Evolutionary conservation across 495 filamentous ascomycete species (phyloP).

Genomic region (Tuber calosporum): DNA sequence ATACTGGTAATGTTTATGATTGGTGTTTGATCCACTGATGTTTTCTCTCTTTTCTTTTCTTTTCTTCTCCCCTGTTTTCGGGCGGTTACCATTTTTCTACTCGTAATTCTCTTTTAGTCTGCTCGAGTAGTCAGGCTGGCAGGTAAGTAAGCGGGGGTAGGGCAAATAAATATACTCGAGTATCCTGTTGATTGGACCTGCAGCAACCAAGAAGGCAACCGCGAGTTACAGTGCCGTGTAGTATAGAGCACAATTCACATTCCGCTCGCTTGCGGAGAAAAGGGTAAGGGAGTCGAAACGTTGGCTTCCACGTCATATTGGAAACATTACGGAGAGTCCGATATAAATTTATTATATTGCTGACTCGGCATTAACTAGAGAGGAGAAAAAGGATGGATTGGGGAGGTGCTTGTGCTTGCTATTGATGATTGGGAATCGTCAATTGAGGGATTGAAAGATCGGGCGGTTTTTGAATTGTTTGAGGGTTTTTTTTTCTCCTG

Average conservation of each 20-base stretch:
- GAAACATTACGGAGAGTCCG: not conserved
- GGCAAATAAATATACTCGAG: not conserved
- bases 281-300: not conserved
- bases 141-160: not conserved
- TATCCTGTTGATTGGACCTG: not conserved
- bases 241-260: not conserved
- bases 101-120: not conserved
- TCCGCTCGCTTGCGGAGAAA: not conserved
- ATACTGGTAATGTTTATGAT: not conserved
- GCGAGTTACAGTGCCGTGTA: not conserved
- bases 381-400: not conserved
- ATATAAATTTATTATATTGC: no score
- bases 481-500: not conserved
- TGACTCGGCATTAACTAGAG: not conserved
- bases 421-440: not conserved
- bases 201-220: not conserved
- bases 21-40: not conserved
- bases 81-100: slow-evolving; percentile 1
- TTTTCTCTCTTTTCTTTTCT: not conserved
- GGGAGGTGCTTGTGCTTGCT: not conserved
- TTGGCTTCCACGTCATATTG: not conserved
- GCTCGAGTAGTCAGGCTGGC: not conserved
- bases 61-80: not conserved
- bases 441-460: not conserved
- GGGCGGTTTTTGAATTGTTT: not conserved